Conservation (phyloP, 345 rosid species). For the Ceriops zippeliana region DNA sequence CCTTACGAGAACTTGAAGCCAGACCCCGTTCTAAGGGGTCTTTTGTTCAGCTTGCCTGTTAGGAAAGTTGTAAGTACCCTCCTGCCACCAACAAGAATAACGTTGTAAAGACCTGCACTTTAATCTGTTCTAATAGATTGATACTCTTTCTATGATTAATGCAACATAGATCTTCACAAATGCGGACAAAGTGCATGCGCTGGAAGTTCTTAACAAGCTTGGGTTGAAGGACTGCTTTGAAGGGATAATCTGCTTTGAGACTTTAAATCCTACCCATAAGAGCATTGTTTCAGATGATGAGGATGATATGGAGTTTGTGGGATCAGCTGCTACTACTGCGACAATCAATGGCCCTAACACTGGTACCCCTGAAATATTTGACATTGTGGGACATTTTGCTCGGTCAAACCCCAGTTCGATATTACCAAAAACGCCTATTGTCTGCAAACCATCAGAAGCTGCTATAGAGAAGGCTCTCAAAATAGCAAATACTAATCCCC, state of each 20-base stretch:
- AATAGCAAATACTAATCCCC: constrained; percentile 61
- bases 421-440: constrained; percentile 65
- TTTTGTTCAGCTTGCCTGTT: constrained; percentile 67
- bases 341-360: background rate
- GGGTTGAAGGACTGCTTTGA: constrained; percentile 90
- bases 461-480: constrained; percentile 58
- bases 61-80: constrained; percentile 71
- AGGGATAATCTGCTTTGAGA: constrained; percentile 94
- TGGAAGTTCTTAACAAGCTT: constrained; percentile 56
- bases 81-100: background rate
- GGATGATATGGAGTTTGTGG: constrained; percentile 46
- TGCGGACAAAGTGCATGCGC: constrained; percentile 75
- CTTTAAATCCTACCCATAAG: constrained; percentile 58
- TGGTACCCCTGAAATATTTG: constrained; percentile 42
- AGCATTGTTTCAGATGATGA: constrained; percentile 42
- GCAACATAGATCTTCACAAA: constrained; percentile 75
- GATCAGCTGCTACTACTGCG: constrained; percentile 16
- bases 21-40: constrained; percentile 77
- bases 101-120: background rate
- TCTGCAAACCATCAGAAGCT: constrained; percentile 70
- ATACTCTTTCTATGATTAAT: background rate
- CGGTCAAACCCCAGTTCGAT: constrained; percentile 29
- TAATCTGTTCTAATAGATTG: background rate
- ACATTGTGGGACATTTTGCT: constrained; percentile 54
- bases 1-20: constrained; percentile 88